phyloP scores from a whole-genome alignment of 306 rosid genomes.

The Glycine latifolia region DNA sequence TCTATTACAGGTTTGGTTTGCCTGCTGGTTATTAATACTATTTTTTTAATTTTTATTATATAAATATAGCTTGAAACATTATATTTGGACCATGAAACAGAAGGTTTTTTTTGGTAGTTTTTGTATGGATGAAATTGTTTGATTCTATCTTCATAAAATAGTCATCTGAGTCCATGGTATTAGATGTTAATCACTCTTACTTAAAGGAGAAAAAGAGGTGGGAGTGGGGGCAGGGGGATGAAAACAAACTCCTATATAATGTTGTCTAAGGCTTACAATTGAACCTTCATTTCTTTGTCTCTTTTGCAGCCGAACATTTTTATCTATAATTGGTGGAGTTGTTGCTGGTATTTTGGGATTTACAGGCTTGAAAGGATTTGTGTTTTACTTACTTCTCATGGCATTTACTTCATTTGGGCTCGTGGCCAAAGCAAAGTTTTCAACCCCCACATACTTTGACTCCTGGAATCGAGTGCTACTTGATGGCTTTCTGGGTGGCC shows the following conservation, averaged over 20 bases:
- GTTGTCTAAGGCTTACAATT: constrained; percentile 22
- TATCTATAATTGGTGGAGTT: constrained; percentile 93
- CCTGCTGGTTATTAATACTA: constrained; percentile 9
- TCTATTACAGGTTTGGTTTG: constrained; percentile 86
- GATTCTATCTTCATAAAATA: constrained; percentile 31
- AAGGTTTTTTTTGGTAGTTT: constrained; percentile 2
- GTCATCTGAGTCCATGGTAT: constrained; percentile 3
- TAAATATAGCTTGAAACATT: constrained; percentile 14
- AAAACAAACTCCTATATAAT: neutral
- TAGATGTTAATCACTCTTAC: constrained; percentile 15
- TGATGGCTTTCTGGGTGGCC: constrained; percentile 82
- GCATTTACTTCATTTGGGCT: constrained; percentile 76
- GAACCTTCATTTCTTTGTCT: constrained; percentile 30
- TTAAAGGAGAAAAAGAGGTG: neutral
- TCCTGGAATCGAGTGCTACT: constrained; percentile 73
- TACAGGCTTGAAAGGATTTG: constrained; percentile 82
- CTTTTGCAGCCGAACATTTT: constrained; percentile 89
- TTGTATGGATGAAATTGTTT: constrained; percentile 18
- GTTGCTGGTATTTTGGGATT: constrained; percentile 96
- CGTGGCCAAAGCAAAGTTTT: constrained; percentile 70
- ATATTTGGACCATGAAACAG: constrained; percentile 16
- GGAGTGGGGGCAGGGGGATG: neutral
- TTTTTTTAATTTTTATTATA: constrained; percentile 1
- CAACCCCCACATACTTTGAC: constrained; percentile 70
- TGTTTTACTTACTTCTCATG: constrained; percentile 83